Evolutionary conservation across 2,329 filamentous ascomycete genomes (phyloP), one percentile per base, ranked within the genome.

Genomic region (Setomelanomma holmii): DNA sequence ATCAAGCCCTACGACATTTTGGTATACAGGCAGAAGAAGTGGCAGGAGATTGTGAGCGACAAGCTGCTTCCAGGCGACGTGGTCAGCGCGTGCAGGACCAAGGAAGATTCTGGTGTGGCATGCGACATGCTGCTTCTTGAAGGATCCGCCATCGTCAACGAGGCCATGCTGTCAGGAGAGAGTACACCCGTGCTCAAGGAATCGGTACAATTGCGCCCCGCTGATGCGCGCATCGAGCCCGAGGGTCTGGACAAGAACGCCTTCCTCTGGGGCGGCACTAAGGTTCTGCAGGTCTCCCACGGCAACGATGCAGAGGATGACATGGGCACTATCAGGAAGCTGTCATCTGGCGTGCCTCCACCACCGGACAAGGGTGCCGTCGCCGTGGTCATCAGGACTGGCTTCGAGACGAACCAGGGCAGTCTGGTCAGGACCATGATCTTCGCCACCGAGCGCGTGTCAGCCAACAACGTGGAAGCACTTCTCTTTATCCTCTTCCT

Each of bases 361-460:
- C 89, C 95, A 30, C 95, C 96, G 0, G 95, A 99, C 75, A 91
- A 95, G 66, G 95, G 95, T 46, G 95, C 93, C 30, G 85, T 98
- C 81, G 95, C 93, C 56, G 85, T 99, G 58, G 91, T 99, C 40
- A 89, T 93, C 69, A 98, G 97, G 84, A 99, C 95, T 47, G 95
- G 95, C 11, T 99, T 99, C 69, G 96, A 99, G 78, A 99, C 95
- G 10, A 98, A 93, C 50, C 96, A 99, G 78, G 95, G 95, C 58
- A 97, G 92, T 76, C 85, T 99, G 54, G 95, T 99, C 55, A 90
- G 95, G 57, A 99, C 95, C 63, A 99, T 99, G 95, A 99, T 99
- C 69, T 99, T 96, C 80, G 97, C 96, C 1, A 99, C 95, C 1
- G 95, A 99, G 76, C 91, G 93, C 61, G 93, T 99, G 20, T 98